phyloP scores from a whole-genome alignment of 495 filamentous ascomycete species.

The Penicillium silybi region DNA sequence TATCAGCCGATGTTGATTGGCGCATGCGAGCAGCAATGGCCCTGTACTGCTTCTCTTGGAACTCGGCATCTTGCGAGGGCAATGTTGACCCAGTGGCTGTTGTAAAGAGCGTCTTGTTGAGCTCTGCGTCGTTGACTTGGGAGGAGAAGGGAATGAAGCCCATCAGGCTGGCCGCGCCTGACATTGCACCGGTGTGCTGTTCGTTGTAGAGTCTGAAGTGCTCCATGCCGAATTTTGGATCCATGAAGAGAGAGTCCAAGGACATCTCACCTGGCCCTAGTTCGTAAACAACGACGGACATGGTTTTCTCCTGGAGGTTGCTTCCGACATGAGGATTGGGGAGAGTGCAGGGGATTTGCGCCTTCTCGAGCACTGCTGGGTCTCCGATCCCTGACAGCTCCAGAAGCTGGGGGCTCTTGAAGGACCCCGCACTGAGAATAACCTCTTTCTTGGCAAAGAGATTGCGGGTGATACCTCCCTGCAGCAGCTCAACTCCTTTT shows the following conservation, averaged over 20 bases:
- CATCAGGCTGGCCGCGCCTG: constrained; percentile 2
- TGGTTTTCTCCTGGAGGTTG: constrained; percentile 37
- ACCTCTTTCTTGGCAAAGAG: constrained; percentile 48
- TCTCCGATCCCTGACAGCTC: constrained; percentile 50
- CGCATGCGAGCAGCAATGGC: constrained; percentile 1
- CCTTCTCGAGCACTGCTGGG: constrained; percentile 6
- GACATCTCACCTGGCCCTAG: not conserved
- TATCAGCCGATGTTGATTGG: not conserved
- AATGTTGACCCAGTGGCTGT: not conserved
- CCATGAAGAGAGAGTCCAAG: constrained; percentile 1
- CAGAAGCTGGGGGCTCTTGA: constrained; percentile 46
- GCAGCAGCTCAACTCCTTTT: not conserved
- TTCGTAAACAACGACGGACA: not conserved
- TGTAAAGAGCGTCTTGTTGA: not conserved
- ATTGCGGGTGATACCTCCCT: constrained; percentile 1
- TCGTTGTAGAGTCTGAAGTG: not conserved
- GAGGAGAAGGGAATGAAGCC: constrained; percentile 6
- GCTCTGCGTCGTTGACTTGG: not conserved
- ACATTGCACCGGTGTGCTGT: constrained; percentile 4
- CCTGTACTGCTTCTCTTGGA: constrained; percentile 2
- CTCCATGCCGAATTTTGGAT: not conserved
- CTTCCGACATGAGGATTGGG: constrained; percentile 33
- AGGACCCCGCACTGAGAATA: constrained; percentile 44
- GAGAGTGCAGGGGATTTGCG: constrained; percentile 25
- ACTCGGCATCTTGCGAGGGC: not conserved